Conservation (phyloP, 306 rosid genomes). For the Gleditsia sinensis region DNA sequence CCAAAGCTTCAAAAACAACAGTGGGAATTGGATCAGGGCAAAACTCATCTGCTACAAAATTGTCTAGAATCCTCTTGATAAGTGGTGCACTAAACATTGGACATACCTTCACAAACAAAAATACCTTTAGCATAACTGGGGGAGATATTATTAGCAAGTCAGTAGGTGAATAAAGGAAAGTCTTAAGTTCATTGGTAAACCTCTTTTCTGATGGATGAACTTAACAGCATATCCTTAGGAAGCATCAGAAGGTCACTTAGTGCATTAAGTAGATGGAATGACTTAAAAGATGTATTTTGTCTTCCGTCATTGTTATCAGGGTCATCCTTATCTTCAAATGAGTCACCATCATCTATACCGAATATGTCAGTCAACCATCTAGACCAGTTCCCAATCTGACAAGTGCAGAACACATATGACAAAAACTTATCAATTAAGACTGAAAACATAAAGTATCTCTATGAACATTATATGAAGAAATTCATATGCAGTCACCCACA, state of each 20-base stretch:
- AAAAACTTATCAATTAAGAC: conserved; percentile 1
- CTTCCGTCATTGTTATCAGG: conserved; percentile 44
- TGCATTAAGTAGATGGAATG: conserved; percentile 86
- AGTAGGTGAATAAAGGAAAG: conserved; percentile 15
- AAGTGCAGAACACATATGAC: conserved; percentile 29
- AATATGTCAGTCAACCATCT: conserved; percentile 87
- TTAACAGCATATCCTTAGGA: conserved; percentile 94
- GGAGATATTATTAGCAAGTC: conserved; percentile 7
- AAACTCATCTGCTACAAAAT: conserved; percentile 87
- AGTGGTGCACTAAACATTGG: conserved; percentile 75
- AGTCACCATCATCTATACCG: conserved; percentile 76
- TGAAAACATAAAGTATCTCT: background rate
- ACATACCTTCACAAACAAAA: conserved; percentile 72
- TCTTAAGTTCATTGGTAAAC: conserved; percentile 45
- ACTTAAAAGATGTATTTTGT: conserved; percentile 65
- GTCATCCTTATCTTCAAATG: conserved; percentile 49
- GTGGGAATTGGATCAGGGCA: conserved; percentile 89
- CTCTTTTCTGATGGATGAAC: conserved; percentile 82
- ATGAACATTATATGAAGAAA: conserved; percentile 3
- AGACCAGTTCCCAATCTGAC: conserved; percentile 98
- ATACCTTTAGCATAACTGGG: conserved; percentile 26
- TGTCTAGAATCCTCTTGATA: conserved; percentile 75
- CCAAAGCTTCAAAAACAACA: conserved; percentile 69
- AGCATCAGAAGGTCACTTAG: conserved; percentile 97
- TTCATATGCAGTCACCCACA: background rate